A percentile compares a stretch with the other conserved stretches of the same genome.
These are phyloP conservation scores for Sporormia fimetaria DNA, from an alignment of 495 filamentous ascomycete species.

Conservation along the genomic window DNA sequence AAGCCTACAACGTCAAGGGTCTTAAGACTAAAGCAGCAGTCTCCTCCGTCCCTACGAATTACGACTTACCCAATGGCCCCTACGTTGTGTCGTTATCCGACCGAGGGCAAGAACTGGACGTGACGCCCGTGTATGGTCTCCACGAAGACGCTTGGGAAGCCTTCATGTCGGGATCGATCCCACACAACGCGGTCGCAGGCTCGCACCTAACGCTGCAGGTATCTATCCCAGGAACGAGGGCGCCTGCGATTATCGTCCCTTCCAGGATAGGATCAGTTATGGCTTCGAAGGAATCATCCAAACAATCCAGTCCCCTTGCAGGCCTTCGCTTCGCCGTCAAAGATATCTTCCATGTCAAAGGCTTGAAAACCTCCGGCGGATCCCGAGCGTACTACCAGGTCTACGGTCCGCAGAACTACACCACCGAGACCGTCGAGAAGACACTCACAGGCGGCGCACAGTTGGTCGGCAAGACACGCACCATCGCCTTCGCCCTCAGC, in stretches of 20 bases:
- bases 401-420: constrained; percentile 2
- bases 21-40: not conserved
- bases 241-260: constrained; percentile 2
- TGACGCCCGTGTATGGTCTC: constrained; percentile 3
- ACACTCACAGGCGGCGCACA: constrained; percentile 1
- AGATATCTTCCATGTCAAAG: constrained; percentile 8
- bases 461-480: constrained; percentile 5
- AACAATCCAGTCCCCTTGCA: constrained; percentile 1
- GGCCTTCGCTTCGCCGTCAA: constrained; percentile 3
- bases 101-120: not conserved
- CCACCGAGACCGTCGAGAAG: constrained; percentile 1
- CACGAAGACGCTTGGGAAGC: constrained; percentile 4
- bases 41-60: not conserved
- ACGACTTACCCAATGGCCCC: not conserved
- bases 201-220: constrained; percentile 2
- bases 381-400: constrained; percentile 5
- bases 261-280: constrained; percentile 2
- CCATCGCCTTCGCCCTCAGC: constrained; percentile 1
- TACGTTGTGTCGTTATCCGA: not conserved
- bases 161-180: constrained; percentile 6
- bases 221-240: constrained; percentile 1
- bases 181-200: not conserved
- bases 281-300: not conserved
- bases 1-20: constrained; percentile 2
- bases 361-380: constrained; percentile 3